These are phyloP conservation scores for Candida piceae DNA, from an alignment of 805 yeast genomes.

Conservation along the genomic window DNA sequence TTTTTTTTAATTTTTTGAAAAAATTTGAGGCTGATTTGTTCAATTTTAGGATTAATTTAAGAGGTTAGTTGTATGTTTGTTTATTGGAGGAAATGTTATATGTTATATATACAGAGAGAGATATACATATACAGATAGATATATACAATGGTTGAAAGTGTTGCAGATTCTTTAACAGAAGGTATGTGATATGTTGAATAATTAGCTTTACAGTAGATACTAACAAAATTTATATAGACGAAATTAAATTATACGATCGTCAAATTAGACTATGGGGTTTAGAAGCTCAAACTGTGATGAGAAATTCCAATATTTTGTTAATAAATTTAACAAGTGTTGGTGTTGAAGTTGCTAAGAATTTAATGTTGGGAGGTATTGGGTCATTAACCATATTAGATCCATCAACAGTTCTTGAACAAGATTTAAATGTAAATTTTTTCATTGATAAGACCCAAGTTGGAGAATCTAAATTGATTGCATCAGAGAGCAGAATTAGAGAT, in stretches of 20 bases:
- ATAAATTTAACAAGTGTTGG: constrained; percentile 75
- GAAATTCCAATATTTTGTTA: constrained; percentile 65
- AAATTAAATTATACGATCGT: constrained; percentile 87
- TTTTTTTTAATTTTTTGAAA: no score
- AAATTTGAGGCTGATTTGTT: no score
- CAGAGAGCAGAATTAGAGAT: constrained; percentile 53
- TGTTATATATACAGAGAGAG: no score
- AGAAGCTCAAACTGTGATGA: constrained; percentile 77
- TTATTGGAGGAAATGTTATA: no score
- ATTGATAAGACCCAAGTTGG: constrained; percentile 55
- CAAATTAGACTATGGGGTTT: constrained; percentile 96
- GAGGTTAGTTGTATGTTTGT: no score
- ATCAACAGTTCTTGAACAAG: constrained; percentile 49
- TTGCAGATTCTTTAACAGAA: constrained; percentile 3
- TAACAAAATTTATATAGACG: constrained; percentile 41
- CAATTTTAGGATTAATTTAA: no score
- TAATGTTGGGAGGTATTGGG: constrained; percentile 86
- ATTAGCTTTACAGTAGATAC: neutral
- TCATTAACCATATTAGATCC: constrained; percentile 65
- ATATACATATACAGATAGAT: no score
- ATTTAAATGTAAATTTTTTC: constrained; percentile 73
- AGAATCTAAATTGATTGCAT: constrained; percentile 46
- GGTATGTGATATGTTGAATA: neutral
- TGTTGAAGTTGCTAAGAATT: constrained; percentile 75
- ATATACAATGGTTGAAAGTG: no score